Conservation (phyloP, 139 green algal species). For the Chlorokybus atmophyticus region DNA sequence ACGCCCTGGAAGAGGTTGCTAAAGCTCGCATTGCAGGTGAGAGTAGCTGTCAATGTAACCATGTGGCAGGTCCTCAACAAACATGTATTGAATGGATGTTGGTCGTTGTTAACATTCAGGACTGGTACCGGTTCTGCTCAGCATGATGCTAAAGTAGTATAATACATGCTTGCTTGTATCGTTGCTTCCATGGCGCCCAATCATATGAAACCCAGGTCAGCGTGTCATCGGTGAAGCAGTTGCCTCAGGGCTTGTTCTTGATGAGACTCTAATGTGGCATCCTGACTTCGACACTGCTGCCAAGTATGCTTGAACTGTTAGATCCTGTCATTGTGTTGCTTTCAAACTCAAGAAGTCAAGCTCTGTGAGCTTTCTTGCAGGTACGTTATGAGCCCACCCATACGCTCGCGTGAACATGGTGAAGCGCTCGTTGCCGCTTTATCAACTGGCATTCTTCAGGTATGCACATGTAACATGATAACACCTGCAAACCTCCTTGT, state of each 20-base stretch:
- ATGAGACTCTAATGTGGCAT: constrained; percentile 61
- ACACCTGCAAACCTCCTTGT: no score
- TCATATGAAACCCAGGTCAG: constrained; percentile 44
- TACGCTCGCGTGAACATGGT: constrained; percentile 45
- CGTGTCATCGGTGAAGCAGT: constrained; percentile 73
- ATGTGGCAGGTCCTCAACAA: not conserved
- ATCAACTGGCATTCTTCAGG: constrained; percentile 19
- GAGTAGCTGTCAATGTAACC: not conserved
- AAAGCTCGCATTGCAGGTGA: constrained; percentile 16
- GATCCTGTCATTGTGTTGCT: no score
- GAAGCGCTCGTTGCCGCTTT: constrained; percentile 26
- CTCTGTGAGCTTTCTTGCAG: constrained; percentile 8
- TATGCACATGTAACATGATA: constrained; percentile 8
- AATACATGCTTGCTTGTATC: no score
- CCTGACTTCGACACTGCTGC: constrained; percentile 51
- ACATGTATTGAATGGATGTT: not conserved
- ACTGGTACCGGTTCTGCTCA: no score
- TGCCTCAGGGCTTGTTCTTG: constrained; percentile 50
- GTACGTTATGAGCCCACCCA: constrained; percentile 88
- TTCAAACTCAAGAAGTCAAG: not conserved
- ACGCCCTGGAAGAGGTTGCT: constrained; percentile 64
- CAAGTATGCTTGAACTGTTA: no score
- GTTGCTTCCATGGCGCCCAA: no score
- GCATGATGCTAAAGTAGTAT: no score
- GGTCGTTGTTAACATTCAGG: not conserved